phyloP scores from a whole-genome alignment of 805 yeast species.

The Lipomyces kockii region DNA sequence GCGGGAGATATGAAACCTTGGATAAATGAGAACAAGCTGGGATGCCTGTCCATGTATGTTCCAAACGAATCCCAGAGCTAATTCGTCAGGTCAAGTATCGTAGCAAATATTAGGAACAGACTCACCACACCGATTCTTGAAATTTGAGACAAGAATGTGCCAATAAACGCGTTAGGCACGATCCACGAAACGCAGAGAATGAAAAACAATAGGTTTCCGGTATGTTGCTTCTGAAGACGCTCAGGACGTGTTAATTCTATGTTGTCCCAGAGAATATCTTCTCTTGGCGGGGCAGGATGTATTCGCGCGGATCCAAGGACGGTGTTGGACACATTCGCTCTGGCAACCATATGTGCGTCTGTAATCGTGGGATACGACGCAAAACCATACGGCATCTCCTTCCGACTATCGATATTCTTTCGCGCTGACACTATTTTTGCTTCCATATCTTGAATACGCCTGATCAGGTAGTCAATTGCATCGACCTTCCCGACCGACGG shows the following conservation, averaged over 20 bases:
- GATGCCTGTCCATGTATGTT: constrained; percentile 39
- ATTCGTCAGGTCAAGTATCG: neutral
- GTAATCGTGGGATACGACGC: constrained; percentile 40
- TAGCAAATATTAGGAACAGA: neutral
- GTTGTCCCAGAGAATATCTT: constrained; percentile 48
- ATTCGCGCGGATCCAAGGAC: constrained; percentile 32
- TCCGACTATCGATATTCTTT: constrained; percentile 32
- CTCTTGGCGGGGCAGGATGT: constrained; percentile 45
- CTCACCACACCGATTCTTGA: constrained; percentile 43
- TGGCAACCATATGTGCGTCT: constrained; percentile 40
- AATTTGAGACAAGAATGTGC: constrained; percentile 48
- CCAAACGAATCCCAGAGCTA: constrained; percentile 46
- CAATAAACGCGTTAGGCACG: constrained; percentile 49
- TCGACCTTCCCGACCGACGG: constrained; percentile 37
- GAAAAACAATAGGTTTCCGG: constrained; percentile 44
- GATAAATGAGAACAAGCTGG: constrained; percentile 43
- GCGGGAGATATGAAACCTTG: constrained; percentile 49
- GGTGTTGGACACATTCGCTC: constrained; percentile 10
- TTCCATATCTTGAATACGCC: constrained; percentile 35
- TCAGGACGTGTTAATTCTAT: constrained; percentile 40
- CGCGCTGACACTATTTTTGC: constrained; percentile 39
- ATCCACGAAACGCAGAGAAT: constrained; percentile 46
- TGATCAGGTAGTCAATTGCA: constrained; percentile 41
- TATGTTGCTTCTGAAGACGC: constrained; percentile 43
- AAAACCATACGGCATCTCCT: constrained; percentile 44